Conservation (phyloP, 2,329 filamentous ascomycete genomes). For the Ciborinia camelliae region DNA sequence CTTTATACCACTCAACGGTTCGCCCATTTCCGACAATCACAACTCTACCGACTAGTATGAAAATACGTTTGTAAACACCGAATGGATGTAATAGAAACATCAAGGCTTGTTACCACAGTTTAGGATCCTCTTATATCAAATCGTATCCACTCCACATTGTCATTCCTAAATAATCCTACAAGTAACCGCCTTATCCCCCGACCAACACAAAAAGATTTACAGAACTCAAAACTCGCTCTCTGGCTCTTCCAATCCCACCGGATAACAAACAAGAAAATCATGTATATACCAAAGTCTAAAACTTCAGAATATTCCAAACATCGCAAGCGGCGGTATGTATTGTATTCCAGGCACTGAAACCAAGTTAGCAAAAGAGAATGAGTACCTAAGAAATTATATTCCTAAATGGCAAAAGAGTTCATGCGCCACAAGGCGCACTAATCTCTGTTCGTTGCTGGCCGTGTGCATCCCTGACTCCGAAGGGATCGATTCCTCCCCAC, state of each 20-base stretch:
- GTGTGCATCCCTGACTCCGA: slow-evolving; percentile 8
- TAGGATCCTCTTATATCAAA: neutral
- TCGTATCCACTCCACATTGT: neutral
- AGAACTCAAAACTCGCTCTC: neutral
- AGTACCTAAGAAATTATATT: neutral
- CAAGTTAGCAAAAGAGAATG: neutral
- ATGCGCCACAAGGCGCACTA: neutral
- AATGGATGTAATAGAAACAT: neutral
- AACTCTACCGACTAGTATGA: neutral
- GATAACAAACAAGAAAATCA: neutral
- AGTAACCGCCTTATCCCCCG: neutral
- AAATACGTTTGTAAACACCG: neutral
- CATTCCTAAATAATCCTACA: neutral
- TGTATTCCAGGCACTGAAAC: no score
- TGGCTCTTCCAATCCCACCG: neutral
- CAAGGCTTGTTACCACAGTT: neutral
- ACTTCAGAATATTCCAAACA: neutral
- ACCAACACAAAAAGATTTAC: neutral
- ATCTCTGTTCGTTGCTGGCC: neutral
- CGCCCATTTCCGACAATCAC: neutral
- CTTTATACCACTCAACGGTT: neutral
- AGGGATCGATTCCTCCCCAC: slow-evolving; percentile 9
- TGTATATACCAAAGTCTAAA: neutral
- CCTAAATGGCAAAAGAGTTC: neutral
- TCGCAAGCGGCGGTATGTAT: neutral